A percentile compares a stretch with the other conserved stretches of the same genome.
phyloP scores from a whole-genome alignment of 805 yeast genomes.

The Brettanomyces anomalus region DNA sequence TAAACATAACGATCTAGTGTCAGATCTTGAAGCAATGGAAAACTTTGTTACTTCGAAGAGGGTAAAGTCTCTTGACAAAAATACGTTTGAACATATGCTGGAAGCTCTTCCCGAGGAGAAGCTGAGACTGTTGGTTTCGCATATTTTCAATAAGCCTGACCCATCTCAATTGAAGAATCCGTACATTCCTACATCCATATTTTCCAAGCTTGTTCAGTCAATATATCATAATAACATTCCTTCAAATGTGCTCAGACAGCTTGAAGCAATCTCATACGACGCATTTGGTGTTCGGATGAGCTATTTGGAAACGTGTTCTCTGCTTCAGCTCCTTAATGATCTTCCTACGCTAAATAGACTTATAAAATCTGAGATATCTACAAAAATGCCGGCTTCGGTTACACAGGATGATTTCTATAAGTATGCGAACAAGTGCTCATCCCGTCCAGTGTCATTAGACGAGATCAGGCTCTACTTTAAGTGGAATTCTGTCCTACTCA shows the following conservation, averaged over 20 bases:
- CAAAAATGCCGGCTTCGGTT: conserved; percentile 6
- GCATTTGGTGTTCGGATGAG: conserved; percentile 36
- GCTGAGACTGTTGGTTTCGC: conserved; percentile 9
- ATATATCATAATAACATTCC: conserved; percentile 24
- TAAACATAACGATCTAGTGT: neutral
- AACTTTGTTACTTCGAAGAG: neutral
- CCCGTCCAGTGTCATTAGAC: conserved; percentile 14
- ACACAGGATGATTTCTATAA: conserved; percentile 15
- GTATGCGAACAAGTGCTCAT: conserved; percentile 14
- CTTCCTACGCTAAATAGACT: conserved; percentile 25
- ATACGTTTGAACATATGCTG: conserved; percentile 16
- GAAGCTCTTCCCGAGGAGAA: conserved; percentile 20
- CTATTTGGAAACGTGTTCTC: conserved; percentile 37
- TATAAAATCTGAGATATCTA: conserved; percentile 20
- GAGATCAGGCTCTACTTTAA: conserved; percentile 25
- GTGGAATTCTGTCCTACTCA: conserved; percentile 25
- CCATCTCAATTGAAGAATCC: conserved; percentile 1
- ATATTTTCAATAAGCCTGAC: neutral
- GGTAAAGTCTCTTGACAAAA: conserved; percentile 3
- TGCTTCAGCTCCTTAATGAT: conserved; percentile 35
- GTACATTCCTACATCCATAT: neutral
- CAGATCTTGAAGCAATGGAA: neutral
- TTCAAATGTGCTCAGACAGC: conserved; percentile 53
- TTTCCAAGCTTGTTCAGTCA: conserved; percentile 11
- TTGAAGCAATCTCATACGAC: conserved; percentile 28